These are phyloP conservation scores for Penicillium hesseltinei DNA, from an alignment of 2,329 filamentous ascomycete genomes.

Conservation along the genomic window DNA sequence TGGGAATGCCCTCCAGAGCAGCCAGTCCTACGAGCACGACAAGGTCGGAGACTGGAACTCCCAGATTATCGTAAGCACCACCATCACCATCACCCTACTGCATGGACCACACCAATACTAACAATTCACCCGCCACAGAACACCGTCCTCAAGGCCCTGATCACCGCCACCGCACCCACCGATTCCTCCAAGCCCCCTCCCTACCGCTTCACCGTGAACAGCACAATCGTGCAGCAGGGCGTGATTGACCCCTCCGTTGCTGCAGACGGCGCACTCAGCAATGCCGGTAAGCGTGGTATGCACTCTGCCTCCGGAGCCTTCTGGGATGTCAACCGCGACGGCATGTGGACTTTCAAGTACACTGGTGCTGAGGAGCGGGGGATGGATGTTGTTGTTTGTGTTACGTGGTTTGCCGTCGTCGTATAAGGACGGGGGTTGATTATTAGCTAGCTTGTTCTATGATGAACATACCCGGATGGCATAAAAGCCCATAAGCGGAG, in stretches of 20 bases:
- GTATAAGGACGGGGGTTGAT: conserved; percentile 17
- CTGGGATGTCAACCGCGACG: conserved; percentile 53
- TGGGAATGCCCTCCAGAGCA: conserved; percentile 69
- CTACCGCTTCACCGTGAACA: conserved; percentile 96
- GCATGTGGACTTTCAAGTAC: conserved; percentile 55
- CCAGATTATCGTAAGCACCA: conserved; percentile 74
- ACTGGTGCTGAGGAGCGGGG: conserved; percentile 47
- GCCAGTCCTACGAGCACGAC: conserved; percentile 80
- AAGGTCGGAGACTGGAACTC: conserved; percentile 88
- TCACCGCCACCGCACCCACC: conserved; percentile 42
- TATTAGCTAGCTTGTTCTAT: neutral
- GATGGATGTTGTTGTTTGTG: conserved; percentile 49
- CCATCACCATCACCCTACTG: neutral
- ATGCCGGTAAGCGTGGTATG: conserved; percentile 75
- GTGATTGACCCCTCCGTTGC: conserved; percentile 55
- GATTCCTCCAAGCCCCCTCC: conserved; percentile 49
- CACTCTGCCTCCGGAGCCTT: conserved; percentile 51
- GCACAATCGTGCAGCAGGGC: conserved; percentile 91
- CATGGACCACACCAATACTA: neutral
- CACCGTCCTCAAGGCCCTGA: conserved; percentile 42
- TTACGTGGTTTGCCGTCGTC: conserved; percentile 47
- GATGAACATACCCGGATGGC: neutral
- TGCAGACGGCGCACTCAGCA: conserved; percentile 56
- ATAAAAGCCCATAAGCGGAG: neutral
- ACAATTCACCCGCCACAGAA: conserved; percentile 28